Base-by-base conservation (phyloP, 495 filamentous ascomycete species). In the Daldinia grandis region DNA sequence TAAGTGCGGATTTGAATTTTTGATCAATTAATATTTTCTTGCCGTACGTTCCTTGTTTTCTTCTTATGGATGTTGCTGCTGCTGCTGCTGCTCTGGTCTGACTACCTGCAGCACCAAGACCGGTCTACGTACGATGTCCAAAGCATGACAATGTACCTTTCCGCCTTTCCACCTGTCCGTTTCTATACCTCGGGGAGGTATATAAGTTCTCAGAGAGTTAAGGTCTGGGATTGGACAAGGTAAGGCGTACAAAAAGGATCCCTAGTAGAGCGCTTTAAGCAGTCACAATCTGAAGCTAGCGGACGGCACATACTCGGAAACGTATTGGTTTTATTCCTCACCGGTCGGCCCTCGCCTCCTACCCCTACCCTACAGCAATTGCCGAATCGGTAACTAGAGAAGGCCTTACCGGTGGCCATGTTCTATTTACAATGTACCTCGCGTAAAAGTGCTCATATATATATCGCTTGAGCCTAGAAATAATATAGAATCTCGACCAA, bases 281-380 rank as follows among this genome's bases (percentile, higher is more conserved):
- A 67, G 69, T 72, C 69, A 64, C 60, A 72, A 68, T 64, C 59
- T 57, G 69, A 61, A 61, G 64, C 69, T 72, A 72, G 56, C 37
- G 60, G 64, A 72, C 60, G 69, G 69, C 69, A 72, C 69, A 58
- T 68, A 64, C 24, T 53, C 55, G 61, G 49, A 68, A 57, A 72
- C 64, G 64, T 64, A 72, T 60, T 72, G 60, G 69, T 64, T 60
- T 72, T 72, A 68, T 72, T 64, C 69, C 58, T 68, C 69, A 72
- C 69, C 69, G 69, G 69, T 72, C 69, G 69, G 69, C 64, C 17
- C 68, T 71, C 69, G 60, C 69, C 69, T 55, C 64, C 53, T 62
- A 73, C 42, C 66, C 58, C 64, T 68, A 72, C 69, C 60, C 35
- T 72, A 55, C 47, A 56, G 56, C 55, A 69, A 73, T 69, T 73